Conservation (phyloP, 2,329 filamentous ascomycete species). For the Aschersonia sp. region DNA sequence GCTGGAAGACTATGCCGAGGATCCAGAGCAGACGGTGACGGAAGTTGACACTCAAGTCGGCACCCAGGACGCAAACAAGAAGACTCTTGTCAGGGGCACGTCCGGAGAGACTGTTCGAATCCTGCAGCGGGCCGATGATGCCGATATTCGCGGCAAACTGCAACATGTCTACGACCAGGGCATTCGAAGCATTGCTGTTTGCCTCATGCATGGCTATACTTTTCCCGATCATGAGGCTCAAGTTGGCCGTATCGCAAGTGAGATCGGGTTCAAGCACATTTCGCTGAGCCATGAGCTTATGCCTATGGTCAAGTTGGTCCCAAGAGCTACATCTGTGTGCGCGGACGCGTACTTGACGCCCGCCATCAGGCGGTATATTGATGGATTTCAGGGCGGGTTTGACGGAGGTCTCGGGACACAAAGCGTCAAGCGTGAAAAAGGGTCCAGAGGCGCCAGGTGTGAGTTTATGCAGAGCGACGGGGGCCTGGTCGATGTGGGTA, state of each 20-base stretch:
- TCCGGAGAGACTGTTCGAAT: slow-evolving; percentile 57
- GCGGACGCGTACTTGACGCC: slow-evolving; percentile 29
- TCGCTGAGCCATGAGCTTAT: slow-evolving; percentile 21
- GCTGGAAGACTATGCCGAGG: slow-evolving; percentile 58
- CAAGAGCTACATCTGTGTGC: slow-evolving; percentile 25
- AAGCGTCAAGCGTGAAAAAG: slow-evolving; percentile 49
- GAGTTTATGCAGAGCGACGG: slow-evolving; percentile 58
- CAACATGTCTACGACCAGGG: slow-evolving; percentile 46
- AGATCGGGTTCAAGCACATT: slow-evolving; percentile 28
- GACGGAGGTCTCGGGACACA: slow-evolving; percentile 25
- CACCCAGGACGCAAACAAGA: slow-evolving; percentile 27
- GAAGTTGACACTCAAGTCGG: slow-evolving; percentile 38
- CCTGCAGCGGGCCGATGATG: slow-evolving; percentile 41
- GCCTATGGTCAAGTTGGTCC: slow-evolving; percentile 29
- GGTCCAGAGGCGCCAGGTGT: slow-evolving; percentile 38
- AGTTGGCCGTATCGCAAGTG: slow-evolving; percentile 18
- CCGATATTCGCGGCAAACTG: slow-evolving; percentile 38
- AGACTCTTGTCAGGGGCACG: slow-evolving; percentile 50
- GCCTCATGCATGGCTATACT: slow-evolving; percentile 57
- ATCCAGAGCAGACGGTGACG: slow-evolving; percentile 30
- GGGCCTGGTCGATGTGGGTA: slow-evolving; percentile 36
- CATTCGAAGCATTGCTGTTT: slow-evolving; percentile 37
- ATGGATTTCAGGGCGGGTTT: slow-evolving; percentile 20
- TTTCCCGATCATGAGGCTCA: slow-evolving; percentile 39
- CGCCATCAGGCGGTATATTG: slow-evolving; percentile 19